Evolutionary conservation across 345 rosid species (phyloP), one percentile per base, ranked within the genome.

Genomic region (Salix viminalis): DNA sequence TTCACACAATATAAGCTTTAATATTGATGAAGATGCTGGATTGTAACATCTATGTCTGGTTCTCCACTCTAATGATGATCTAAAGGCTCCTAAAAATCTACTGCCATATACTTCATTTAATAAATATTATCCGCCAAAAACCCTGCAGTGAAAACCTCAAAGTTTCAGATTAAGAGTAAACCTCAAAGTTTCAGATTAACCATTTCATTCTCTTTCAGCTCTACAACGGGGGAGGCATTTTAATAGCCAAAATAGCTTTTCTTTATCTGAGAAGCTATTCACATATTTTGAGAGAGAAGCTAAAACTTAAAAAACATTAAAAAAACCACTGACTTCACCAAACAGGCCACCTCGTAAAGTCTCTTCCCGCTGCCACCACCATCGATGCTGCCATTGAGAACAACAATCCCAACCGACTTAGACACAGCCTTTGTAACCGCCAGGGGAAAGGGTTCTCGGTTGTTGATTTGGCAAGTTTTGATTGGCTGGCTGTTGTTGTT

Each of bases 391-490:
- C 91, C 95, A 66, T 87, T 82, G 68, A 96, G 92, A 72, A 93
- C 90, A 24, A 96, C 92, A 75, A 92, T 84, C 54, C 96, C 98
- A 0, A 90, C 94, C 72, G 84, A 89, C 67, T 84, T 86, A 24
- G 97, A 88, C 44, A 93, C 87, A 4, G 92, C 96, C 77, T 85
- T 93, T 96, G 87, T 83, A 91, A 13, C 99, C 98, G 60, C 99
- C 98, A 13, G 98, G 98, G 77, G 84, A 96, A n/a, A 91, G 82
- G 50, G 99, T 93, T 62, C 91, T 85, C 18, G 89, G 90, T 11
- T 37, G 77, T 46, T 69, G 79, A 50, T 39, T 60, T 36, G 70
- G 75, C 2, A 37, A 37, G 5, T 36, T 72, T 34, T 48, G 18
- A 21, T 70, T 30, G 68, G 32, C 13, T 4, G 73, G 48, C 9